phyloP scores from a whole-genome alignment of 2,329 filamentous ascomycete genomes.

The Pseudogymnoascus sp. region DNA sequence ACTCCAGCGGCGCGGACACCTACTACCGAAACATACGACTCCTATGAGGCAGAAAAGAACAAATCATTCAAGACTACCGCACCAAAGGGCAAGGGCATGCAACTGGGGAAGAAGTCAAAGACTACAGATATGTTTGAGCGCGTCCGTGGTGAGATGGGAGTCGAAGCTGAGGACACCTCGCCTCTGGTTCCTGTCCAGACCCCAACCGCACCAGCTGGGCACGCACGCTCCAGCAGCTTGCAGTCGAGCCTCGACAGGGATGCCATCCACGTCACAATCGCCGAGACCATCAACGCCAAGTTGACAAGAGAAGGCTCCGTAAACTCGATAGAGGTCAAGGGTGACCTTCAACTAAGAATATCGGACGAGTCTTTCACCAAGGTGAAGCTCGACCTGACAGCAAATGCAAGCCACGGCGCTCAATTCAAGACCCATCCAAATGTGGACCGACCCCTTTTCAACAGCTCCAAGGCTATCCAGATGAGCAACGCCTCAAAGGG shows the following conservation, averaged over 20 bases:
- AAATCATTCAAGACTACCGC: slow-evolving; percentile 64
- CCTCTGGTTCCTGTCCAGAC: slow-evolving; percentile 55
- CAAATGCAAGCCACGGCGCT: slow-evolving; percentile 70
- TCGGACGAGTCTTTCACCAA: slow-evolving; percentile 83
- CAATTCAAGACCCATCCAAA: slow-evolving; percentile 96
- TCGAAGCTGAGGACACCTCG: slow-evolving; percentile 64
- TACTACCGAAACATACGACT: slow-evolving; percentile 77
- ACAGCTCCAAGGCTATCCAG: slow-evolving; percentile 73
- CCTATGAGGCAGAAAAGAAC: slow-evolving; percentile 96
- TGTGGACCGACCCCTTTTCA: slow-evolving; percentile 85
- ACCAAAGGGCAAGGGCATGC: slow-evolving; percentile 94
- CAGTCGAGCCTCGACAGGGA: slow-evolving; percentile 69
- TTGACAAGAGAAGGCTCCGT: slow-evolving; percentile 81
- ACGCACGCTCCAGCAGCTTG: slow-evolving; percentile 45
- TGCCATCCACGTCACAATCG: slow-evolving; percentile 78
- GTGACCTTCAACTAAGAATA: slow-evolving; percentile 86
- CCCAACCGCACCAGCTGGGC: slow-evolving; percentile 43
- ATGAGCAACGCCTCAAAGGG: slow-evolving; percentile 80
- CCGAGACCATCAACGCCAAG: slow-evolving; percentile 83
- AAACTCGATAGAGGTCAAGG: slow-evolving; percentile 80
- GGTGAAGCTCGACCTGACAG: slow-evolving; percentile 73
- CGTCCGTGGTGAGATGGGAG: slow-evolving; percentile 84
- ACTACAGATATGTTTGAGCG: slow-evolving; percentile 96
- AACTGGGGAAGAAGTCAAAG: slow-evolving; percentile 97
- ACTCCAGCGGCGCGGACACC: slow-evolving; percentile 68